phyloP scores from a whole-genome alignment of 2,329 filamentous ascomycete genomes.

The Fusarium sp. region DNA sequence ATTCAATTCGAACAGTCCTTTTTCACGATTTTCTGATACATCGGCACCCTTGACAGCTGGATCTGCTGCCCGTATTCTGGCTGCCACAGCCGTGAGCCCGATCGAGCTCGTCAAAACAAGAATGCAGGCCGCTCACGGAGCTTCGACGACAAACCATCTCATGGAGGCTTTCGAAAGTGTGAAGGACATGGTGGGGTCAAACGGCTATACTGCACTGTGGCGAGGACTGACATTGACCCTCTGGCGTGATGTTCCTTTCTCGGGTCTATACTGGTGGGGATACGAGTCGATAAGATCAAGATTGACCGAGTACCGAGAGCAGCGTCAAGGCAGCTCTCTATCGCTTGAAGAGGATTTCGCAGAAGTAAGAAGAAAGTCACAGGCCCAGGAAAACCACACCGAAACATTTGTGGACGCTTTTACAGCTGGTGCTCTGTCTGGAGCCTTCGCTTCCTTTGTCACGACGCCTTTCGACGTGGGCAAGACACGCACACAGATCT shows the following conservation, averaged over 20 bases:
- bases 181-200: slow-evolving; percentile 79
- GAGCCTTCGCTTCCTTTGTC: slow-evolving; percentile 85
- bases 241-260: slow-evolving; percentile 98
- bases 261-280: slow-evolving; percentile 97
- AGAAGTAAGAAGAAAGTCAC: slow-evolving; percentile 65
- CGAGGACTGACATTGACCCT: slow-evolving; percentile 89
- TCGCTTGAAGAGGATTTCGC: slow-evolving; percentile 54
- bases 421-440: slow-evolving; percentile 84
- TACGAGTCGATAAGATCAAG: slow-evolving; percentile 86
- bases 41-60: slow-evolving; percentile 87
- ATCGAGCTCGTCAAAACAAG: slow-evolving; percentile 95
- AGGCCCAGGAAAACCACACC: slow-evolving; percentile 77
- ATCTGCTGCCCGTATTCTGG: slow-evolving; percentile 80
- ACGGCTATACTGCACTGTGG: slow-evolving; percentile 89
- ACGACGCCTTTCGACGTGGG: slow-evolving; percentile 98
- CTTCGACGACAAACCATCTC: slow-evolving; percentile 76
- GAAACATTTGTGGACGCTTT: slow-evolving; percentile 92
- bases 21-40: slow-evolving; percentile 74
- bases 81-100: slow-evolving; percentile 86
- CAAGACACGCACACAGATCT: slow-evolving; percentile 93
- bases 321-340: slow-evolving; percentile 59
- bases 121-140: slow-evolving; percentile 80
- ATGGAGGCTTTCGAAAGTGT: slow-evolving; percentile 82
- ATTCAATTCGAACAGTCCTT: slow-evolving; percentile 78
- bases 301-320: slow-evolving; percentile 77